Evolutionary conservation across 306 rosid genomes (phyloP), one percentile per base, ranked within the genome.

Genomic region (Pterocarpus macrocarpus): DNA sequence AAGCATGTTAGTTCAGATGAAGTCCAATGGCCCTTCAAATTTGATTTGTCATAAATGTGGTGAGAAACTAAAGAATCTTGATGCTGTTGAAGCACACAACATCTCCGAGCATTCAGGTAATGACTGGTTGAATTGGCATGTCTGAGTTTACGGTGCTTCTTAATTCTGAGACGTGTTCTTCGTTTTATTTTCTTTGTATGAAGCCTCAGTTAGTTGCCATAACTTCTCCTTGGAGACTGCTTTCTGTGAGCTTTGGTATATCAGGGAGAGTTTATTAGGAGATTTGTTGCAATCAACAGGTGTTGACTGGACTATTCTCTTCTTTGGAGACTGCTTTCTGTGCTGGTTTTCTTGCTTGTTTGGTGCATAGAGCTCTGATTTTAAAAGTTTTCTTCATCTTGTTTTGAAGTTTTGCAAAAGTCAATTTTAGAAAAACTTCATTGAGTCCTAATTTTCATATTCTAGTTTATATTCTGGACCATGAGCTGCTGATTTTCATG

Each of bases 51-150:
- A 64, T 33, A 83, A 49, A 59, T 89, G 93, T 71, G 86, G 86
- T 39, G 80, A 80, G 70, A 80, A 84, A 64, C 74, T 80, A 1
- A 76, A 65, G 34, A 69, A 79, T 14, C 50, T 64, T 61, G 83
- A 55, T 68, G 82, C 82, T 63, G 71, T 76, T 75, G 91, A 87
- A 79, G 76, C 74, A 62, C 88, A 88, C 69, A 56, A 55, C 72
- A 69, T 85, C 64, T 83, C 83, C 34, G 38, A 77, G 17, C 88
- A 88, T 64, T 84, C 92, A 81, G 92, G 94, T 91, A 82, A 62
- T 16, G 53, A 35, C 33, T 64, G 8, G 56, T 68, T 36, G 15
- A 32, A 59, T 17, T 78, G 14, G 39, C 38, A 52, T 41, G 32
- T 71, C 1, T 13, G 52, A 12, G 50, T 71, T 79, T 52, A 62